Evolutionary conservation across 805 yeast genomes (phyloP), one percentile per base, ranked within the genome.

Genomic region (Saccharomycopsis lassenensis): DNA sequence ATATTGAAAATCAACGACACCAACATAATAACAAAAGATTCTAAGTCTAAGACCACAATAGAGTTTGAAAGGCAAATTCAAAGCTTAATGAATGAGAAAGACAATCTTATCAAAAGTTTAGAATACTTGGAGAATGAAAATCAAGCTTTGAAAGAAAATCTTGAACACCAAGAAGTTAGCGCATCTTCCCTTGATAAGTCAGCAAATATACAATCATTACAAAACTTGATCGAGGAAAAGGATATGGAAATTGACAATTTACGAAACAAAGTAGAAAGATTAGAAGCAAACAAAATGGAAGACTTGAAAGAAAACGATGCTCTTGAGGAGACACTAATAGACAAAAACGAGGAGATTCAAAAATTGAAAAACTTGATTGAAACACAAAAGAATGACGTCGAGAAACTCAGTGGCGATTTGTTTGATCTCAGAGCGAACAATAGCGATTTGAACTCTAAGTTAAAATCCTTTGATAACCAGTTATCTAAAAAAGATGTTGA

Each of bases 361-460:
- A 18, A 31, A 22, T 28, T 43, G 20, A 27, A 41, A 1, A 33
- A 39, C 21, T 48, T 46, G 7, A 5, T 50, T 4, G 49, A 48
- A n/a, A 40, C 40, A 2, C 45, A 37, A 33, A 48, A 47, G 8
- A 37, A 47, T 11, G 46, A 48, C 10, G 31, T 54, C 20, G 51
- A 51, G 7, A 43, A 40, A 18, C 36, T 44, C 25, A 38, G 42
- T 2, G 46, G 46, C 4, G 38, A 42, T 23, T 28, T 47, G 14
- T 47, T 46, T 25, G 35, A 36, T 2, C 33, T 22, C 29, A 42
- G 35, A n/a, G 35, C 4, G 36, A 44, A 35, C 29, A 7, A 24
- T 8, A 31, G 24, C 14, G 37, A 35, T 15, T 24, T 19, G 23
- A 29, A 36, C 5, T 27, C 39, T 7, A 29, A 39, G 22, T 19